Conservation (phyloP, 805 yeast species). For the Sugiyamaella americana region DNA sequence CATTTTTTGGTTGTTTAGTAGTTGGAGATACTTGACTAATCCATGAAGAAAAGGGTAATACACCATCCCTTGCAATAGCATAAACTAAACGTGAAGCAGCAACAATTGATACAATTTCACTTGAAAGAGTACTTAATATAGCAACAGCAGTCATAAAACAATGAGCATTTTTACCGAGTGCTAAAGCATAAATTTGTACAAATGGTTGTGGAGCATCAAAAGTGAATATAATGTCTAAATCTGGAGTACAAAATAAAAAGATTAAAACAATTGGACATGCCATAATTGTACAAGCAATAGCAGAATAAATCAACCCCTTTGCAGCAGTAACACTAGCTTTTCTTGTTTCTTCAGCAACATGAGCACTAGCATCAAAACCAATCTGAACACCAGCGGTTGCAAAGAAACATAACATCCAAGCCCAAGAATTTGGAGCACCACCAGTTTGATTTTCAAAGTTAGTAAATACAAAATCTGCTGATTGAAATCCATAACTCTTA, state of each 20-base stretch:
- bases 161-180: conserved; percentile 22
- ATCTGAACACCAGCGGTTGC: conserved; percentile 21
- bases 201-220: conserved; percentile 22
- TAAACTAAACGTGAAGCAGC: conserved; percentile 23
- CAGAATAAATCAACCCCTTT: conserved; percentile 19
- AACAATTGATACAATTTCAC: conserved; percentile 17
- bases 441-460: conserved; percentile 15
- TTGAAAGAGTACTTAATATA: conserved; percentile 13
- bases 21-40: conserved; percentile 16
- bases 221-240: conserved; percentile 14
- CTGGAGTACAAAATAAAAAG: conserved; percentile 21
- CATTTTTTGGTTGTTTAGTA: conserved; percentile 20
- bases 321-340: conserved; percentile 20
- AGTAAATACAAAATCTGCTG: conserved; percentile 18
- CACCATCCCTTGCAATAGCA: conserved; percentile 25
- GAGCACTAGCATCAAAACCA: conserved; percentile 25
- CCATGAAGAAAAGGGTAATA: conserved; percentile 22
- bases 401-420: conserved; percentile 20
- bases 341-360: conserved; percentile 24
- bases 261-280: conserved; percentile 16
- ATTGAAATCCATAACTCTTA: conserved; percentile 21
- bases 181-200: conserved; percentile 20
- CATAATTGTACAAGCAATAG: conserved; percentile 15
- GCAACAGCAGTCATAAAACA: conserved; percentile 18
- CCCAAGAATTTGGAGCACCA: conserved; percentile 21